Conservation (phyloP, 345 rosid genomes). For the Citrus maxima region DNA sequence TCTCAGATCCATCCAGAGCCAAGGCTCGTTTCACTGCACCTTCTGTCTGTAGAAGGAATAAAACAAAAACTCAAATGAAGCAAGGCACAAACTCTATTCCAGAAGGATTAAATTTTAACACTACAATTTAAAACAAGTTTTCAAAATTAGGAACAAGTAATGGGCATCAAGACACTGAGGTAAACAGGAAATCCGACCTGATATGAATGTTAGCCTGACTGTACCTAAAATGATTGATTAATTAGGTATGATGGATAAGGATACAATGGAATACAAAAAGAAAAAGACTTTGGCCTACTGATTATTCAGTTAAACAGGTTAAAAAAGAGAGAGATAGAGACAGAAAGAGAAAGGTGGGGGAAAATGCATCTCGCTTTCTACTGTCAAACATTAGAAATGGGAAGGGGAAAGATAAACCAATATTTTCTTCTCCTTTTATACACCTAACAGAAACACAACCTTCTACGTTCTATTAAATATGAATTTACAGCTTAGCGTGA, state of each 20-base stretch:
- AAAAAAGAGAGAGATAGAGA: neutral
- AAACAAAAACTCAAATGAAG: neutral
- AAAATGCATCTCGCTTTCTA: no score
- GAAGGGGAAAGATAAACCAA: no score
- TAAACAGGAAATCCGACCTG: neutral
- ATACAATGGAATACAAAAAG: neutral
- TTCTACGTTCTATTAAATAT: neutral
- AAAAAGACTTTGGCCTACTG: neutral
- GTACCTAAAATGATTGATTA: neutral
- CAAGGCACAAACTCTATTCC: neutral
- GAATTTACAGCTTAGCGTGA: neutral
- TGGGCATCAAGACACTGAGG: neutral
- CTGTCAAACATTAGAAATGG: no score
- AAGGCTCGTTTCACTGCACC: slow-evolving; percentile 77
- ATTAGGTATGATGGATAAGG: neutral
- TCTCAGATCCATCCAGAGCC: slow-evolving; percentile 77
- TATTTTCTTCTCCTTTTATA: neutral
- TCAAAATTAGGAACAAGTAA: neutral
- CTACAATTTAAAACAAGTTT: neutral
- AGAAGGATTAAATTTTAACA: neutral
- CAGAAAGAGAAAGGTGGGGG: no score
- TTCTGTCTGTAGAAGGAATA: slow-evolving; percentile 47
- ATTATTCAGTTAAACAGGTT: neutral
- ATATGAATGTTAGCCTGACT: neutral
- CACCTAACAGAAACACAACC: neutral